Evolutionary conservation across 305 asterid species (phyloP), one percentile per base, ranked within the genome.

Genomic region (Galium porrigens): DNA sequence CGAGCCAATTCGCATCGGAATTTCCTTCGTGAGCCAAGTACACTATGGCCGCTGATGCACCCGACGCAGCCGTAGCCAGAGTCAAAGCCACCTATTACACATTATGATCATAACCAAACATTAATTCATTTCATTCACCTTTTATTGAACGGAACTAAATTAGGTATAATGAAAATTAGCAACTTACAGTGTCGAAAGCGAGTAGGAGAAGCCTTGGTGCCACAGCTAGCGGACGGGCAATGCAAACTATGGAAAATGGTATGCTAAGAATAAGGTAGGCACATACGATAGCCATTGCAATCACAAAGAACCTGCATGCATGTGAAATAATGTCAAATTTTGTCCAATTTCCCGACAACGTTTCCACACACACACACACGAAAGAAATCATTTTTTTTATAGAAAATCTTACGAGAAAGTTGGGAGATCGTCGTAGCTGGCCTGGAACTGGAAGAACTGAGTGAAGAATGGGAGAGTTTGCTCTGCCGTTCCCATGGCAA

Each of bases 361-460:
- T 9, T 44, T 4, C 11, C 51, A 11, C 3, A 1, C 8, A 0
- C 4, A 0, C 5, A 15, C 8, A 0, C 4, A 0, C 5, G 4
- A 12, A 44, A 48, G 22, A 4, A 39, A 27, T 27, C 30, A 27
- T 27, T 2, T 27, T 27, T 1, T 27, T 27, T n/a, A n/a, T n/a
- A 27, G 48, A 42, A 12, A 2, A 56, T 44, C 94, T 80, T 69
- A 87, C 97, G 81, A 22, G 81, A 87, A 87, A 69, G 94, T 67
- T 0, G 95, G 85, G 59, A 90, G 80, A 71, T 90, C 95, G 4
- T 87, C 90, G 6, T 87, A 90, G 61, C 94, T 80, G 60, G 95
- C 95, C 76, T 72, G 78, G 68, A 90, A 90, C 78, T 90, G 97
- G 76, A 90, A 87, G 89, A 87, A 87, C 68, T 85, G 97, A n/a